These are phyloP conservation scores for Candida coquimbonensis DNA, from an alignment of 805 yeast genomes.

Conservation along the genomic window DNA sequence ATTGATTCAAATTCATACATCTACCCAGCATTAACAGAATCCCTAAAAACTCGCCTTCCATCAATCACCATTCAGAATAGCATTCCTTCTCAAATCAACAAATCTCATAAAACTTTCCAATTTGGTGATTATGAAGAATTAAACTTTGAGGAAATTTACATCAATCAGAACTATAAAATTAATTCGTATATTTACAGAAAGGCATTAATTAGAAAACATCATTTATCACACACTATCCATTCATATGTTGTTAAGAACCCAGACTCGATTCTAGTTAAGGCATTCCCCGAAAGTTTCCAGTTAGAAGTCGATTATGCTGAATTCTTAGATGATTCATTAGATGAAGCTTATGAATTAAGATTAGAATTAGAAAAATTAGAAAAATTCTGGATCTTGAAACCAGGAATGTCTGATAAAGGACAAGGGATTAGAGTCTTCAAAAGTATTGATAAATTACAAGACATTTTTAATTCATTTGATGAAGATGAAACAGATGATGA, in stretches of 20 bases:
- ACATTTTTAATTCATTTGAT: constrained; percentile 79
- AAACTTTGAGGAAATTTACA: constrained; percentile 58
- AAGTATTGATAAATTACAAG: constrained; percentile 73
- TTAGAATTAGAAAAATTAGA: constrained; percentile 60
- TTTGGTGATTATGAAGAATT: constrained; percentile 88
- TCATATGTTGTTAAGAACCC: constrained; percentile 73
- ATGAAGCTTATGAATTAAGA: constrained; percentile 84
- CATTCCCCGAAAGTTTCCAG: constrained; percentile 71
- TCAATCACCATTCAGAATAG: constrained; percentile 14
- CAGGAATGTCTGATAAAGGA: constrained; percentile 95
- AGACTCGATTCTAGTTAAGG: constrained; percentile 43
- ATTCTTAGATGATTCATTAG: constrained; percentile 87
- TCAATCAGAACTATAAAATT: constrained; percentile 45
- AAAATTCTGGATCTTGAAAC: constrained; percentile 84
- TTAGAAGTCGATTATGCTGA: constrained; percentile 94
- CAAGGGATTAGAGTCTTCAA: constrained; percentile 87
- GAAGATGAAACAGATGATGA: constrained; percentile 61
- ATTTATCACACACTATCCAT: constrained; percentile 76
- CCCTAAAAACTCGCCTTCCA: constrained; percentile 29
- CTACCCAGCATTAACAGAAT: constrained; percentile 29
- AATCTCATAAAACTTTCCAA: constrained; percentile 45
- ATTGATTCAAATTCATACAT: constrained; percentile 33
- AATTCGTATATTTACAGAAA: constrained; percentile 86
- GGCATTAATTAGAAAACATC: constrained; percentile 87
- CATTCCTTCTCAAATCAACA: neutral